These are phyloP conservation scores for Scutellaria minor DNA, from an alignment of 257 asterid species.

Conservation along the genomic window DNA sequence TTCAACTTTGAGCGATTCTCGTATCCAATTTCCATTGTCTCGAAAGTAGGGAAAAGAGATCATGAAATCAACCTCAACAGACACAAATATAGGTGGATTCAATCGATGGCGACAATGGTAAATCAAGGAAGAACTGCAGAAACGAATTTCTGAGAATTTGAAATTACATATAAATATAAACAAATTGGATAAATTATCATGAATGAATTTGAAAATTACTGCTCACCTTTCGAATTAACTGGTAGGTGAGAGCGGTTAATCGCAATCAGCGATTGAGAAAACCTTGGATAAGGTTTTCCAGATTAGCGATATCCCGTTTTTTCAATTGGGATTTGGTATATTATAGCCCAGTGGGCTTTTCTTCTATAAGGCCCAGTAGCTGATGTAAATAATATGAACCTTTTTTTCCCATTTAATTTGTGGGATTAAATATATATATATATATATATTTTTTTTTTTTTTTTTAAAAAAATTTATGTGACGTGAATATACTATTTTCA, in stretches of 20 bases:
- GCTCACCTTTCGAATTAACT: conserved; percentile 33
- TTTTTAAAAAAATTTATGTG: no score
- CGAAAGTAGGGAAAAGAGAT: background rate
- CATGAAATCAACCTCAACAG: background rate
- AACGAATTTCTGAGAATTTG: background rate
- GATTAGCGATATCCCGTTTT: conserved; percentile 27
- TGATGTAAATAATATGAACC: background rate
- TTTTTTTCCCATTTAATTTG: no score
- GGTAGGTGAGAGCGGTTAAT: background rate
- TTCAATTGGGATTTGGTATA: background rate
- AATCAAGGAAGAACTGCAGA: background rate
- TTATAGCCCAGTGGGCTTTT: conserved; percentile 13
- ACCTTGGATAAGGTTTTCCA: conserved; percentile 27
- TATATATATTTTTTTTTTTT: no score
- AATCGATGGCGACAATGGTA: background rate
- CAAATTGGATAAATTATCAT: background rate
- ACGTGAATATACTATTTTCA: no score
- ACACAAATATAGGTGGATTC: background rate
- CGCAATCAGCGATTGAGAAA: conserved; percentile 19
- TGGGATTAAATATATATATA: no score
- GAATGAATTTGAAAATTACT: background rate
- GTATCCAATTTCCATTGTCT: background rate
- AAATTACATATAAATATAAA: background rate
- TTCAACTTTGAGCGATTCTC: background rate
- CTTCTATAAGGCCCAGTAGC: background rate